phyloP scores from a whole-genome alignment of 768 basidiomycete genomes.

The Pisolithus microcarpus region DNA sequence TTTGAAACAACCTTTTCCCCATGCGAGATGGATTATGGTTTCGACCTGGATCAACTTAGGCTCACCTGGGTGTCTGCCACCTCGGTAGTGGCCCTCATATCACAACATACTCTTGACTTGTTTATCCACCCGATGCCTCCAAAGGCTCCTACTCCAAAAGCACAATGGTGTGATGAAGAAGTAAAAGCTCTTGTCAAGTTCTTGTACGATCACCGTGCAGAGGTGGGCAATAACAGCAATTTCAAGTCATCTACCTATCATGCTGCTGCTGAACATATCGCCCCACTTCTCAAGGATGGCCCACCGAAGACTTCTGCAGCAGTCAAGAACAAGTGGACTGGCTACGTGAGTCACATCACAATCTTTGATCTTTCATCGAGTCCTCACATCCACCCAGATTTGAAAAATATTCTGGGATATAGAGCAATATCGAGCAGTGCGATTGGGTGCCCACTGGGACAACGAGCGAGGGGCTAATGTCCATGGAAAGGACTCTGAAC shows the following conservation, averaged over 20 bases:
- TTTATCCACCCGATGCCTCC: background rate
- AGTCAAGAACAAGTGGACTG: background rate
- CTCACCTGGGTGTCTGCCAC: background rate
- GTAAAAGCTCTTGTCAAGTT: background rate
- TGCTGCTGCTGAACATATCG: background rate
- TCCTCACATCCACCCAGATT: too few species aligned
- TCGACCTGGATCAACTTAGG: background rate
- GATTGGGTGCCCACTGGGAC: too few species aligned
- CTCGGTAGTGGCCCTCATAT: too few species aligned
- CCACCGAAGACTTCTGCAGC: background rate
- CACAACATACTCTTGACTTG: too few species aligned
- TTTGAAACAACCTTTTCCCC: too few species aligned
- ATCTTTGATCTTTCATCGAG: too few species aligned
- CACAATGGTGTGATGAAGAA: background rate
- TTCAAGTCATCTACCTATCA: background rate
- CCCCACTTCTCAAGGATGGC: background rate
- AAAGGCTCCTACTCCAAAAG: background rate
- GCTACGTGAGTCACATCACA: background rate
- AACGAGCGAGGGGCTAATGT: too few species aligned
- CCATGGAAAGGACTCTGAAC: too few species aligned
- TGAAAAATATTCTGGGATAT: too few species aligned
- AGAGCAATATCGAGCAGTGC: too few species aligned
- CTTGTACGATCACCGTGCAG: background rate
- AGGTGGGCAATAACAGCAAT: background rate
- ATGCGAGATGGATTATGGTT: background rate